Evolutionary conservation across 805 yeast species (phyloP).

Genomic region (Candida takata): DNA sequence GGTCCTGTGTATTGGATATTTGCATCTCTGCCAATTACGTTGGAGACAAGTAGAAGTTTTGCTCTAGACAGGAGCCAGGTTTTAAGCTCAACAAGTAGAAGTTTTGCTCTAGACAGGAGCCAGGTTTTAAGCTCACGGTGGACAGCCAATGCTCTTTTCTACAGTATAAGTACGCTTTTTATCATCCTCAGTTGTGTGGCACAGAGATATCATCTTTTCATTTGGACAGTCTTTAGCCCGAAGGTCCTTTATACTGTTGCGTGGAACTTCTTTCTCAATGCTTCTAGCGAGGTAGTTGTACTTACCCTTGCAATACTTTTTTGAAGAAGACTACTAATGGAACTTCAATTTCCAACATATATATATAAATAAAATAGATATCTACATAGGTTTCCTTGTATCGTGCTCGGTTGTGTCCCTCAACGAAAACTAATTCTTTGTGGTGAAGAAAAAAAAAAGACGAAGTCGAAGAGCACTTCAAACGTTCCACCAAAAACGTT

Average conservation of each 20-base stretch:
- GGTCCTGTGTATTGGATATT: conserved; percentile 80
- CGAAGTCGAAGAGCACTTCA: too few species aligned
- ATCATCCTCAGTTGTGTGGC: conserved; percentile 64
- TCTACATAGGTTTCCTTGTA: too few species aligned
- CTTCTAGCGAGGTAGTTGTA: conserved; percentile 22
- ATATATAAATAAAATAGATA: too few species aligned
- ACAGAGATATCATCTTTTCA: conserved; percentile 79
- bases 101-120: conserved; percentile 24
- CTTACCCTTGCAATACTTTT: conserved; percentile 3
- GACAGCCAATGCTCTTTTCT: conserved; percentile 33
- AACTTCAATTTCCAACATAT: too few species aligned
- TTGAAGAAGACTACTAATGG: conserved; percentile 1
- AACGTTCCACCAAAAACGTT: too few species aligned
- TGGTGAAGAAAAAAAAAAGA: too few species aligned
- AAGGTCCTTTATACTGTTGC: conserved; percentile 72
- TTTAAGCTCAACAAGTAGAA: conserved; percentile 23
- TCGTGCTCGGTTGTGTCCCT: too few species aligned
- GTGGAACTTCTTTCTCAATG: conserved; percentile 56
- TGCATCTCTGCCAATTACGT: conserved; percentile 34
- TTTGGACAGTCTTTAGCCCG: conserved; percentile 98
- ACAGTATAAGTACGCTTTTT: conserved; percentile 50
- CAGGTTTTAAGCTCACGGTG: conserved; percentile 27
- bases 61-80: conserved; percentile 27
- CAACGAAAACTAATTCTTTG: too few species aligned
- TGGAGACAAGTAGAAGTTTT: conserved; percentile 23